Evolutionary conservation across 2,329 filamentous ascomycete genomes (phyloP), one percentile per base, ranked within the genome.

Genomic region (Lachnellula cervina): DNA sequence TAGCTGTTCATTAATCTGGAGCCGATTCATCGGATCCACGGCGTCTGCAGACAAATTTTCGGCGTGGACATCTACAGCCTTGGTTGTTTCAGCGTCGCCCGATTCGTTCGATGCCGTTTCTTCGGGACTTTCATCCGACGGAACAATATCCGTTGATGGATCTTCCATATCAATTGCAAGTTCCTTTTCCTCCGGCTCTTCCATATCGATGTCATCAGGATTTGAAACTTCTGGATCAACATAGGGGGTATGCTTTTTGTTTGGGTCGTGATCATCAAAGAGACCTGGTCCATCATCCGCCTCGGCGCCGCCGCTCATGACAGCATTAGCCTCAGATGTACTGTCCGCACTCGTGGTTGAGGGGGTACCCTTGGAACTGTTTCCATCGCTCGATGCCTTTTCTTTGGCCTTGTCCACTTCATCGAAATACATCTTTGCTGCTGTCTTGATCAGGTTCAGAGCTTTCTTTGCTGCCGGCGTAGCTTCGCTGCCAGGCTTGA

Each of bases 391-490:
- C 13, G 45, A 14, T 32, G 42, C 5, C 32, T 49, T 49, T 2
- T 21, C 44, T 11, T 52, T 19, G 28, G 13, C n/a, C 21, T 51
- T 54, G 2, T 61, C 57, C 14, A 51, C 46, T 32, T 21, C 52
- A 0, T 57, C 58, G 1, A 83, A 68, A 53, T 81, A 84, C 54
- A 77, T 76, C 46, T 72, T 74, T 0, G 80, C 76, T 3, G 80
- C 81, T 38, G 71, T 72, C 55, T 77, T 74, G 35, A 84, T 78
- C 17, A 74, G 71, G 7, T 79, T 74, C 19, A 83, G 64, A 4
- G 77, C 73, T 7, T 80, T 76, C 54, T 77, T 73, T n/a, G 55
- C 57, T 38, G 78, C 76, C 0, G 72, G 38, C 5, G 57, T 60
- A 64, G 5, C 55, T 56, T 42, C 64, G 2, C 70, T 71, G 28